Base-by-base conservation (phyloP, 495 filamentous ascomycete genomes). In the Penicillium tannophilum region DNA sequence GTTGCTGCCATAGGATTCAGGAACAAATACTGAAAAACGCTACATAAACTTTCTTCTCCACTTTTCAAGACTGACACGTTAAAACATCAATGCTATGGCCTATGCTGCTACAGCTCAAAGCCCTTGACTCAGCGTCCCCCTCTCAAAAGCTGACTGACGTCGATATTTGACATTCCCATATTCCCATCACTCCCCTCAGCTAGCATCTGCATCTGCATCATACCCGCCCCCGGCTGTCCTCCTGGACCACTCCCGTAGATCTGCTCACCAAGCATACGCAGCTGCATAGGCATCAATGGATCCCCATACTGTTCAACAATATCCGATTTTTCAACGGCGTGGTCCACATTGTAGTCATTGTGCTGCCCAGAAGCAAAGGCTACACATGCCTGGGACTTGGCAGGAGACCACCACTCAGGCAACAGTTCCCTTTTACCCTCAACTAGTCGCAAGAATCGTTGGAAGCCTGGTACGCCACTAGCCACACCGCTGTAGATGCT, bases 231-330 rank as follows among this genome's bases (percentile, higher is more conserved):
- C 4, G 17, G 5, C 46, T 9, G 8, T 7, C 9, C 54, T 12
- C 26, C 49, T 2, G 31, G 43, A 24, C 26, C 39, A 17, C 14
- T 30, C n/a, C 42, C 53, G 44, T 52, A 52, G 6, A 52, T 31
- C 49, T 52, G 26, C 28, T 33, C 49, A 28, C 12, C 16, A 35
- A 52, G 31, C 14, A 52, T 14, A 7, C 49, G 49, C 49, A 52
- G 49, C 49, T 52, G 49, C 28, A 20, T 35, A 63, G 67, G 68
- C 70, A 72, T 63, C 7, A 8, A 1, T 41, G 14, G 14, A 19
- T 35, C 10, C 3, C 19, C 16, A 23, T 52, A 52, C 1, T 16
- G 14, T 12, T 14, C 1, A 17, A 17, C 17, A 23, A 52, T 35
- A 6, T 52, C 49, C 4, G 12, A 4, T 8, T 52, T 36, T 12